Evolutionary conservation across 345 rosid species (phyloP).

Genomic region (Trapa bicornis): DNA sequence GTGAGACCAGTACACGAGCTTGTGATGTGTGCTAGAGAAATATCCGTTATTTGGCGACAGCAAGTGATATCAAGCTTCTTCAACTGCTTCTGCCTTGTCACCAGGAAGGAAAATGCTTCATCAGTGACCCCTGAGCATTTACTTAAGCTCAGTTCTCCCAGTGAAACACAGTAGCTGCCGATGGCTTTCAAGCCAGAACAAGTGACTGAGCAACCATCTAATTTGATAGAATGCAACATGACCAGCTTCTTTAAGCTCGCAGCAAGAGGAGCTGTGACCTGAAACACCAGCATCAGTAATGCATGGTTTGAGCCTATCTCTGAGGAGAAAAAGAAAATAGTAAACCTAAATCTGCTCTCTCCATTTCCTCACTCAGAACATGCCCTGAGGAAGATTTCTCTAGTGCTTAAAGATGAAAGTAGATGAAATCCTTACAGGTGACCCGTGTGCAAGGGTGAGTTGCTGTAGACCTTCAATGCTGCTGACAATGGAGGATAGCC

Average conservation of each 20-base stretch:
- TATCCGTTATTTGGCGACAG: conserved; percentile 52
- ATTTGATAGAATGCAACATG: conserved; percentile 40
- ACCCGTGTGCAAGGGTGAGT: conserved; percentile 41
- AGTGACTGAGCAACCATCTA: conserved; percentile 48
- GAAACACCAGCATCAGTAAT: conserved; percentile 11
- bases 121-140: conserved; percentile 59
- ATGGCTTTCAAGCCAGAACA: conserved; percentile 43
- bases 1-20: conserved; percentile 34
- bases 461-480: conserved; percentile 36
- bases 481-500: conserved; percentile 39
- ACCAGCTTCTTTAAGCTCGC: conserved; percentile 35
- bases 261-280: conserved; percentile 45
- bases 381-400: background rate
- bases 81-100: conserved; percentile 36
- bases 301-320: background rate
- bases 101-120: conserved; percentile 43
- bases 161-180: conserved; percentile 29
- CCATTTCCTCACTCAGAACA: background rate
- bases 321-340: background rate
- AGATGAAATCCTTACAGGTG: conserved; percentile 30
- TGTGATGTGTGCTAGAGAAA: conserved; percentile 35
- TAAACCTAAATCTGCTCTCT: background rate
- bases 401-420: background rate
- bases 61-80: conserved; percentile 57
- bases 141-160: conserved; percentile 51